These are phyloP conservation scores for Akanthomyces uredinophilus DNA, from an alignment of 2,329 filamentous ascomycete species.

Conservation along the genomic window DNA sequence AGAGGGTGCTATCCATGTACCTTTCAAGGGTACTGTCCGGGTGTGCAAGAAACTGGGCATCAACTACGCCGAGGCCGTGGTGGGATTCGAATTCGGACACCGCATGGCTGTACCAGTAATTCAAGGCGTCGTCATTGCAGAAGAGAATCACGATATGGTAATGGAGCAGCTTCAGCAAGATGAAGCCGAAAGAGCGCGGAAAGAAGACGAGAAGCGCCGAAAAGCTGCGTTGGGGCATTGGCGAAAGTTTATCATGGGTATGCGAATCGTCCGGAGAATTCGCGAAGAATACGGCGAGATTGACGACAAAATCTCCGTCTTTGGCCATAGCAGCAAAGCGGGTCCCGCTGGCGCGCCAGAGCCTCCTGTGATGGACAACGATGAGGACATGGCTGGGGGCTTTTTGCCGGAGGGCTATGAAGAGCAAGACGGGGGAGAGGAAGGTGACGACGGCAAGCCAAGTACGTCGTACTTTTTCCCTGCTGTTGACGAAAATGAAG, in stretches of 20 bases:
- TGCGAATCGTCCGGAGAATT: constrained; percentile 76
- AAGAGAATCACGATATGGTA: constrained; percentile 69
- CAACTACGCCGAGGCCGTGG: constrained; percentile 90
- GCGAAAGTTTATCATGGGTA: constrained; percentile 80
- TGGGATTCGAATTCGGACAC: constrained; percentile 93
- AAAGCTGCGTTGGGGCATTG: constrained; percentile 70
- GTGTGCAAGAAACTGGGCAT: constrained; percentile 81
- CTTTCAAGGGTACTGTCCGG: constrained; percentile 67
- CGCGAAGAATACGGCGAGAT: constrained; percentile 68
- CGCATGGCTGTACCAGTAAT: constrained; percentile 91
- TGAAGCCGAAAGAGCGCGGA: constrained; percentile 67
- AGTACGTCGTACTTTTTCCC: constrained; percentile 45
- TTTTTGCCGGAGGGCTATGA: constrained; percentile 56
- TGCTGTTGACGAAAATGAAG: constrained; percentile 39
- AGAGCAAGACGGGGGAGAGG: constrained; percentile 33
- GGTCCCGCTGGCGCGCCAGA: constrained; percentile 16
- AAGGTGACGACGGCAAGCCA: constrained; percentile 25
- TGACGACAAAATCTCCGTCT: constrained; percentile 46
- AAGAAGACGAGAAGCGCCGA: constrained; percentile 77
- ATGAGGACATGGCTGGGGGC: constrained; percentile 54
- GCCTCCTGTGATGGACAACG: constrained; percentile 24
- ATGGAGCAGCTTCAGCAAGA: constrained; percentile 76
- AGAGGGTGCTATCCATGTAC: constrained; percentile 74
- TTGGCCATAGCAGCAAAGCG: constrained; percentile 42
- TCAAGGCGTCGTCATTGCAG: constrained; percentile 81